Conservation (phyloP, 345 rosid genomes). For the Moricandia moricandioides region DNA sequence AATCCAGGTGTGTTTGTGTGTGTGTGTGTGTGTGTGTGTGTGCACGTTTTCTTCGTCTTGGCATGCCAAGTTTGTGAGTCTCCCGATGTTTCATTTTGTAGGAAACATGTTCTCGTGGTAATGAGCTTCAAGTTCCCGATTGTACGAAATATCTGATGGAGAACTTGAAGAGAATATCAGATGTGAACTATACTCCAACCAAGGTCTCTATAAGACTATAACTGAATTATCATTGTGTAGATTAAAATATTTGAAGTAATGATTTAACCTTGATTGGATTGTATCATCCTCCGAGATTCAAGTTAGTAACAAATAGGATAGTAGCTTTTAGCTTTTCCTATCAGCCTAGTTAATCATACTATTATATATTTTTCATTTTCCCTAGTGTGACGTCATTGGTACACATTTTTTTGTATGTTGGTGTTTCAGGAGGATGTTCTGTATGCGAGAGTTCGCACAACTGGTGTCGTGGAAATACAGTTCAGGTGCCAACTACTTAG, state of each 20-base stretch:
- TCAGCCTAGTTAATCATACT: neutral
- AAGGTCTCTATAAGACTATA: conserved; percentile 50
- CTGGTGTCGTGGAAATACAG: conserved; percentile 97
- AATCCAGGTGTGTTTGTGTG: conserved; percentile 59
- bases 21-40: neutral
- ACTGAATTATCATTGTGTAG: neutral
- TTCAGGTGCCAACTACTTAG: conserved; percentile 67
- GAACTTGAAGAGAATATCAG: conserved; percentile 77
- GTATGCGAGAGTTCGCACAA: conserved; percentile 93
- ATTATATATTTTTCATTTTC: neutral
- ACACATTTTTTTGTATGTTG: conserved; percentile 2
- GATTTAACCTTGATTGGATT: neutral
- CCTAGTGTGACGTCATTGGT: neutral
- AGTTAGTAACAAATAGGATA: neutral
- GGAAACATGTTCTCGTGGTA: conserved; percentile 85
- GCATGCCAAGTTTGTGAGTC: neutral
- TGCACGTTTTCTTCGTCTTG: neutral
- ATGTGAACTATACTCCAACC: conserved; percentile 78
- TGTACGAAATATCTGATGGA: conserved; percentile 92
- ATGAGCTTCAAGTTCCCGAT: conserved; percentile 94
- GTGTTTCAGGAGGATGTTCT: conserved; percentile 84
- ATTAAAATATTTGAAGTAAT: neutral
- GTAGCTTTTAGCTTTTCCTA: neutral
- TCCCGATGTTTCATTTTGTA: conserved; percentile 30
- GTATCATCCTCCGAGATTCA: neutral